These are phyloP conservation scores for Blumeria hordei DNA, from an alignment of 2,329 filamentous ascomycete species.

Conservation along the genomic window DNA sequence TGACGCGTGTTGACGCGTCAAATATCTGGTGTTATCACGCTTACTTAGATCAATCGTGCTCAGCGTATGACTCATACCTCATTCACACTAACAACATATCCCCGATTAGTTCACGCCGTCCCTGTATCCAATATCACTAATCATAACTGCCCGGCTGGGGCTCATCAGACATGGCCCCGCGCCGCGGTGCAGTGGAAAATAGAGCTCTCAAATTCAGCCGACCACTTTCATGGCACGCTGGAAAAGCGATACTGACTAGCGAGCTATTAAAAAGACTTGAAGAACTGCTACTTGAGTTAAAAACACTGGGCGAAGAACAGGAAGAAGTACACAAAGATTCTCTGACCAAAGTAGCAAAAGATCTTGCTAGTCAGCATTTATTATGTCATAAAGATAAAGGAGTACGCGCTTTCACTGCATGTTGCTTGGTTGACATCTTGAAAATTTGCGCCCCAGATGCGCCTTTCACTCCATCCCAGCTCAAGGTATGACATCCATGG, in stretches of 20 bases:
- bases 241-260: constrained; percentile 63
- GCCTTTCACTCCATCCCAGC: constrained; percentile 69
- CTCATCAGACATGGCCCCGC: constrained; percentile 12
- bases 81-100: too few relatives aligned
- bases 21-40: too few relatives aligned
- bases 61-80: too few relatives aligned
- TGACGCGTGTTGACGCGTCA: too few relatives aligned
- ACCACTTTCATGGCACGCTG: constrained; percentile 72
- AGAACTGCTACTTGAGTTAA: constrained; percentile 57
- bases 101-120: too few relatives aligned
- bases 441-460: constrained; percentile 84
- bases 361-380: constrained; percentile 60
- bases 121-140: too few relatives aligned
- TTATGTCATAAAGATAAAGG: constrained; percentile 82
- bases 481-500: constrained; percentile 40
- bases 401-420: constrained; percentile 68
- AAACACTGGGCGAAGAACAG: constrained; percentile 49
- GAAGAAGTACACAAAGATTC: constrained; percentile 65
- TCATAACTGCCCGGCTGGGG: too few relatives aligned
- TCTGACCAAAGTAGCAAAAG: constrained; percentile 61
- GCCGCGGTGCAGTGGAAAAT: constrained; percentile 14
- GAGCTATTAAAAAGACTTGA: constrained; percentile 66
- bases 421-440: constrained; percentile 81
- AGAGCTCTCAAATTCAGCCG: constrained; percentile 53
- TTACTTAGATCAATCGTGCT: too few relatives aligned